Evolutionary conservation across 2,329 filamentous ascomycete species (phyloP).

Genomic region (Immersiporthe knoxdaviesiana): DNA sequence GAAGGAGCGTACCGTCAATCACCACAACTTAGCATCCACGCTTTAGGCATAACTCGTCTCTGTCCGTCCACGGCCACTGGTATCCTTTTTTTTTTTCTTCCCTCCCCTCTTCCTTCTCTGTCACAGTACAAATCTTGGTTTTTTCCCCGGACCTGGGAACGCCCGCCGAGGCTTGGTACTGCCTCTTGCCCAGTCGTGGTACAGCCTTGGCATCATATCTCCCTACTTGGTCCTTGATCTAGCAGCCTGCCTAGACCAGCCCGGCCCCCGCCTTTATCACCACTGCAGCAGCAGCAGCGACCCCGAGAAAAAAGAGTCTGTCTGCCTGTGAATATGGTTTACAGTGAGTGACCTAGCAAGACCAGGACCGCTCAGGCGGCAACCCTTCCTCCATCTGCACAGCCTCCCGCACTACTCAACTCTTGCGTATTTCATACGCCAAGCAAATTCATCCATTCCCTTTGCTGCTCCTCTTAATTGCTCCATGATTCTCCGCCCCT

Average conservation of each 20-base stretch:
- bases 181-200: slow-evolving; percentile 13
- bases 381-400: slow-evolving; percentile 6
- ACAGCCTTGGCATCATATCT: slow-evolving; percentile 20
- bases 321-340: slow-evolving; percentile 26
- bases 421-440: background rate
- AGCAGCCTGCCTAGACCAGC: slow-evolving; percentile 3
- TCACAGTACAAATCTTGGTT: no score
- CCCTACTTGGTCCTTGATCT: slow-evolving; percentile 7
- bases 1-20: background rate
- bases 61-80: slow-evolving; percentile 4
- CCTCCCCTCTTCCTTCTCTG: no score
- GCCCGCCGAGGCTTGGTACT: background rate
- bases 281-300: background rate
- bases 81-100: background rate
- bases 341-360: slow-evolving; percentile 19
- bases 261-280: background rate
- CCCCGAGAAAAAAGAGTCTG: slow-evolving; percentile 2
- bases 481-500: background rate
- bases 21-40: background rate
- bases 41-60: slow-evolving; percentile 13
- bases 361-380: background rate
- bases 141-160: background rate
- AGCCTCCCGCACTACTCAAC: background rate
- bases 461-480: background rate
- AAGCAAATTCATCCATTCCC: background rate